A percentile compares a stretch with the other conserved stretches of the same genome.
These are phyloP conservation scores for Ceratocystiopsis minuta DNA, from an alignment of 2,329 filamentous ascomycete genomes.

Conservation along the genomic window DNA sequence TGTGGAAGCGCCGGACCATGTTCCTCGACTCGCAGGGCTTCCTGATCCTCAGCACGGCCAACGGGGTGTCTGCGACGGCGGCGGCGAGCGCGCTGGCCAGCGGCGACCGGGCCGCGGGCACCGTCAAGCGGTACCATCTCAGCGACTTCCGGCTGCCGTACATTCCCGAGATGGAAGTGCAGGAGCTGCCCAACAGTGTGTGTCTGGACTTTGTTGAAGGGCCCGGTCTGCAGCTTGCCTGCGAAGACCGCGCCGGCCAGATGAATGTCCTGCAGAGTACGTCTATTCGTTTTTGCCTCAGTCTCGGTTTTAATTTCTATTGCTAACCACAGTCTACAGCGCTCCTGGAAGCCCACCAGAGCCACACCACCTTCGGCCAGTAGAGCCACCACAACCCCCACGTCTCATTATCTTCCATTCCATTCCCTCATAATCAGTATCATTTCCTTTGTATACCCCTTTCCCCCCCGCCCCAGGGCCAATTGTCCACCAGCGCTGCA, in stretches of 20 bases:
- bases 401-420: neutral
- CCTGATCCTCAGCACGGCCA: slow-evolving; percentile 58
- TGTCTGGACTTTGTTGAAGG: slow-evolving; percentile 42
- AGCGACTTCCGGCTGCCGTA: slow-evolving; percentile 66
- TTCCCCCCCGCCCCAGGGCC: no score
- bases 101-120: slow-evolving; percentile 28
- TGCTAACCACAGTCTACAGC: slow-evolving; percentile 12
- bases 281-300: slow-evolving; percentile 12
- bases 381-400: slow-evolving; percentile 8
- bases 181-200: slow-evolving; percentile 81
- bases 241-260: slow-evolving; percentile 42
- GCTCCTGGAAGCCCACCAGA: slow-evolving; percentile 24
- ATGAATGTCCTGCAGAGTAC: slow-evolving; percentile 34
- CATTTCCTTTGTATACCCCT: neutral
- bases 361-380: slow-evolving; percentile 16
- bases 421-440: neutral
- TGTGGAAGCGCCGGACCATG: slow-evolving; percentile 90
- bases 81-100: slow-evolving; percentile 19
- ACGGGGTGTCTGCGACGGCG: slow-evolving; percentile 25
- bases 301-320: neutral
- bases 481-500: no score
- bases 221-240: slow-evolving; percentile 44
- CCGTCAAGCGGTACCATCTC: slow-evolving; percentile 64
- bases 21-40: slow-evolving; percentile 71
- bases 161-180: slow-evolving; percentile 73